A percentile compares a stretch with the other conserved stretches of the same genome.
These are phyloP conservation scores for Mycena citricolor DNA, from an alignment of 1,284 basidiomycete genomes.

Conservation along the genomic window DNA sequence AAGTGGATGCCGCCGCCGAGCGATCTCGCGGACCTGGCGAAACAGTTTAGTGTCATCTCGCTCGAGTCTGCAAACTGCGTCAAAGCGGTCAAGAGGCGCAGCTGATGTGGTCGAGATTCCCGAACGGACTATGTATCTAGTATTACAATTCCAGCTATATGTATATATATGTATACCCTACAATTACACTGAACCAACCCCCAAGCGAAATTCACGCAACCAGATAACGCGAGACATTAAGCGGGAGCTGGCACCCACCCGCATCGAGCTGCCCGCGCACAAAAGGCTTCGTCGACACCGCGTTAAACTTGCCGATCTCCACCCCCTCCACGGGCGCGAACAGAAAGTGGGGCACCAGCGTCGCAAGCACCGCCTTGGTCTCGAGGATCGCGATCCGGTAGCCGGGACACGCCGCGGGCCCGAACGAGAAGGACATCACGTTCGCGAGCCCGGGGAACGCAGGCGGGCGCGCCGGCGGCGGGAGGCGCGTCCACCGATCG, in stretches of 20 bases:
- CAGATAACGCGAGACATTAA: constrained; percentile 35
- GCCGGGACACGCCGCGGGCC: constrained; percentile 49
- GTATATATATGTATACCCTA: no score
- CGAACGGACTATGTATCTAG: no score
- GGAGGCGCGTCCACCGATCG: constrained; percentile 50
- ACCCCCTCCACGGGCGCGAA: constrained; percentile 41
- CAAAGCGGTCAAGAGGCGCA: no score
- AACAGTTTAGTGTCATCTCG: no score
- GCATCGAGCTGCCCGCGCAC: constrained; percentile 37
- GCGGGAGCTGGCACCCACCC: constrained; percentile 39
- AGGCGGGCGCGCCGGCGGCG: constrained; percentile 28
- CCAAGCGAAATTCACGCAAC: constrained; percentile 6
- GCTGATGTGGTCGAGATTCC: no score
- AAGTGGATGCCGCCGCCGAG: no score
- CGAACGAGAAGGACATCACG: constrained; percentile 55
- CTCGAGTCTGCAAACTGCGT: no score
- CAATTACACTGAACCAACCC: constrained; percentile 11
- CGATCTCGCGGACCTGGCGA: no score
- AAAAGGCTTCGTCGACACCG: constrained; percentile 48
- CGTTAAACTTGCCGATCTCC: constrained; percentile 45
- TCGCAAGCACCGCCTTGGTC: constrained; percentile 49
- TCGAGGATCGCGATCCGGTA: constrained; percentile 46
- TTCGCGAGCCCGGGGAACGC: constrained; percentile 46
- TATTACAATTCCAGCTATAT: no score
- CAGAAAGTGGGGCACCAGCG: constrained; percentile 42